phyloP scores from a whole-genome alignment of 495 filamentous ascomycete genomes.

The Viridothelium virens region DNA sequence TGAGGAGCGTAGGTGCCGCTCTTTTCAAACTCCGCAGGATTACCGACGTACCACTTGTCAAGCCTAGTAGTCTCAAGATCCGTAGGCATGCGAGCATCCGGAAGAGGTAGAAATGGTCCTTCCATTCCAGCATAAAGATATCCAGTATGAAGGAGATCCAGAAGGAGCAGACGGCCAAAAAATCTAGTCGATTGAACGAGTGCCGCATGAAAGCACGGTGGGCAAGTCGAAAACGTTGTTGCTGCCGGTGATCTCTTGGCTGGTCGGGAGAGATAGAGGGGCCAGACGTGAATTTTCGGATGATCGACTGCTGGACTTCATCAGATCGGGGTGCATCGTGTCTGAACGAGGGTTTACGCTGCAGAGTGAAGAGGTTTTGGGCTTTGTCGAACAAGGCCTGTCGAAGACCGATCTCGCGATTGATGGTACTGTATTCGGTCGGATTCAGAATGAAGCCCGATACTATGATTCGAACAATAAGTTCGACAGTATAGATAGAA shows the following conservation, averaged over 20 bases:
- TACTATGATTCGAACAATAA: slow-evolving; percentile 72
- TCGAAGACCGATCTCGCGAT: slow-evolving; percentile 61
- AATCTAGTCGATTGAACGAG: slow-evolving; percentile 91
- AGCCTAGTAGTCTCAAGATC: slow-evolving; percentile 75
- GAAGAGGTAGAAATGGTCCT: slow-evolving; percentile 76
- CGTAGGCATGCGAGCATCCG: slow-evolving; percentile 92
- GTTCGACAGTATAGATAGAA: slow-evolving; percentile 82
- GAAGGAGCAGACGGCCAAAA: slow-evolving; percentile 90
- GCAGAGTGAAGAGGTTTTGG: slow-evolving; percentile 66
- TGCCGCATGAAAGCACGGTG: slow-evolving; percentile 89
- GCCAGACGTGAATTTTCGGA: slow-evolving; percentile 69
- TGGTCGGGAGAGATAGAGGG: slow-evolving; percentile 45
- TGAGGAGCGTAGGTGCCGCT: slow-evolving; percentile 83
- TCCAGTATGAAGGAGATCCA: slow-evolving; percentile 81
- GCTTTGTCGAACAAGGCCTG: slow-evolving; percentile 68
- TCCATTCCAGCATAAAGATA: slow-evolving; percentile 55
- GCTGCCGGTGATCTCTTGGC: slow-evolving; percentile 62
- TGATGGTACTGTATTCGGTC: slow-evolving; percentile 71
- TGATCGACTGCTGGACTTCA: slow-evolving; percentile 58
- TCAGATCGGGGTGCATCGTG: slow-evolving; percentile 28
- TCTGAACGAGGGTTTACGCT: slow-evolving; percentile 60
- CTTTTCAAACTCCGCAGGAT: slow-evolving; percentile 94
- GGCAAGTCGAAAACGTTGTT: slow-evolving; percentile 75
- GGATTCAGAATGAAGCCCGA: slow-evolving; percentile 89
- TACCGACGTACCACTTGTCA: slow-evolving; percentile 88